These are phyloP conservation scores for Vicia faba DNA, from an alignment of 306 rosid species.

Conservation along the genomic window DNA sequence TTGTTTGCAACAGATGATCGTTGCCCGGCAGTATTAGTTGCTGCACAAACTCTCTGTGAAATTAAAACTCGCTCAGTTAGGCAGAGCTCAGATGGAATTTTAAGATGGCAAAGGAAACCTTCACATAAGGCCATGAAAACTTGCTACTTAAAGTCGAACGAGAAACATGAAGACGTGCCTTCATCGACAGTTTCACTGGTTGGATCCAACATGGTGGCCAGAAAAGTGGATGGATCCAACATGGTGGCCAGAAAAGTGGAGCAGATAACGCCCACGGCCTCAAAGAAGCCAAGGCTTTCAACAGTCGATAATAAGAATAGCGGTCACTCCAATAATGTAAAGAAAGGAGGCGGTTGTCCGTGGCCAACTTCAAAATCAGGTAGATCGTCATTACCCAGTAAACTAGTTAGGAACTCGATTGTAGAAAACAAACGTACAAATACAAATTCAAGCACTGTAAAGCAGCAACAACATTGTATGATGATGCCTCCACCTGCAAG, in stretches of 20 bases:
- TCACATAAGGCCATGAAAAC: conserved; percentile 74
- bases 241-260: conserved; percentile 47
- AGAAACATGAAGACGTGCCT: conserved; percentile 57
- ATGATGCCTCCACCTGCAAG: conserved; percentile 89
- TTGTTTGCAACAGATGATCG: conserved; percentile 59
- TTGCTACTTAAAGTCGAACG: conserved; percentile 59
- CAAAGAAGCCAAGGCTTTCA: conserved; percentile 76
- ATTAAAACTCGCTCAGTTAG: conserved; percentile 52
- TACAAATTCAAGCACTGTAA: conserved; percentile 40
- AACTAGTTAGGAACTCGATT: conserved; percentile 54
- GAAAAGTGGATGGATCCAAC: conserved; percentile 46
- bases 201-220: conserved; percentile 49
- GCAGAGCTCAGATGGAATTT: conserved; percentile 55
- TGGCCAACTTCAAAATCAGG: conserved; percentile 88
- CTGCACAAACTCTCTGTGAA: conserved; percentile 76
- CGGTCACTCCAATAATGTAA: conserved; percentile 43
- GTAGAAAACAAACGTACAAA: conserved; percentile 56
- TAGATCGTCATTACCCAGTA: conserved; percentile 72
- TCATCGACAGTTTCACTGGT: conserved; percentile 39
- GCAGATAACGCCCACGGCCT: conserved; percentile 50
- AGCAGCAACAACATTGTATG: conserved; percentile 69
- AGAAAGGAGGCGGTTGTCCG: conserved; percentile 51
- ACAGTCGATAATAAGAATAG: conserved; percentile 52
- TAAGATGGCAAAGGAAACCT: conserved; percentile 80
- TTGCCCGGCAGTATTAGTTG: conserved; percentile 61